These are phyloP conservation scores for Medicago truncatula DNA, from an alignment of 306 rosid genomes.

Conservation along the genomic window MtrunA17r5.0-ANR NC_053049.1:31329001-31329500, in stretches of 20 bases:
- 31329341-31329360: slow-evolving; percentile 98
- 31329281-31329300: slow-evolving; percentile 10
- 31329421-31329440: not conserved
- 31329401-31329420: slow-evolving; percentile 36
- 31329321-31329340: slow-evolving; percentile 94
- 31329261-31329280: slow-evolving; percentile 10
- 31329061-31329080: not conserved
- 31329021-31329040: not conserved
- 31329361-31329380: slow-evolving; percentile 89
- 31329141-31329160: not conserved
- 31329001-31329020: not conserved
- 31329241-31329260: not conserved
- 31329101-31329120: no score
- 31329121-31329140: slow-evolving; percentile 4
- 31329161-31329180: slow-evolving; percentile 17
- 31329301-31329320: slow-evolving; percentile 65
- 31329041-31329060: slow-evolving; percentile 19
- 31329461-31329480: slow-evolving; percentile 12
- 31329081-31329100: no score
- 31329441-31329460: not conserved
- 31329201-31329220: slow-evolving; percentile 17
- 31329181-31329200: slow-evolving; percentile 11
- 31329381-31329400: slow-evolving; percentile 78
- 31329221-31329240: slow-evolving; percentile 4
- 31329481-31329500: slow-evolving; percentile 16